phyloP scores from a whole-genome alignment of 495 filamentous ascomycete genomes.

The Tuber brumale region DNA sequence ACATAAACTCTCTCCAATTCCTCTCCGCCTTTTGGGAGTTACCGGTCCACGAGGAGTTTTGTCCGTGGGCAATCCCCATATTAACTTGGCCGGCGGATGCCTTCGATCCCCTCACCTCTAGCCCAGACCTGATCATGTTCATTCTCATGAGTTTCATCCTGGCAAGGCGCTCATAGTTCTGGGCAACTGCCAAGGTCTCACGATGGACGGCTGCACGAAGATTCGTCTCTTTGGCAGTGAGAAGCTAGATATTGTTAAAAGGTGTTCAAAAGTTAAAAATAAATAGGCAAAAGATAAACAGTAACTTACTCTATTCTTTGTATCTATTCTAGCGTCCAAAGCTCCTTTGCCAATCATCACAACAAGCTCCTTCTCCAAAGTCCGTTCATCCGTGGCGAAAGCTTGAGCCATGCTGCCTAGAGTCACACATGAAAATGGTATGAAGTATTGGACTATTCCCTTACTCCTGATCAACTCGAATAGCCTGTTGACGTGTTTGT shows the following conservation, averaged over 20 bases:
- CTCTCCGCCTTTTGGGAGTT: background rate
- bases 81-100: constrained; percentile 2
- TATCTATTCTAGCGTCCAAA: constrained; percentile 76
- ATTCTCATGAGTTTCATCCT: constrained; percentile 68
- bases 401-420: constrained; percentile 62
- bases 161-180: constrained; percentile 64
- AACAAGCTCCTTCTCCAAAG: constrained; percentile 53
- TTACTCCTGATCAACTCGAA: constrained; percentile 73
- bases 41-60: background rate
- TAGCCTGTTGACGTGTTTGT: constrained; percentile 62
- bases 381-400: constrained; percentile 45
- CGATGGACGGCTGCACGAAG: constrained; percentile 61
- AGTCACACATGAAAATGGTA: constrained; percentile 70
- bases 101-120: constrained; percentile 57
- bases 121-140: constrained; percentile 62
- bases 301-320: constrained; percentile 60
- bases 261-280: constrained; percentile 6
- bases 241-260: constrained; percentile 47
- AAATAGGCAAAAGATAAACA: background rate
- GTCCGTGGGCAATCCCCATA: background rate
- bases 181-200: constrained; percentile 58
- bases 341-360: constrained; percentile 64
- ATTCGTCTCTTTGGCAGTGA: constrained; percentile 62
- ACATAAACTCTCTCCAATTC: background rate
- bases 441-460: constrained; percentile 83